These are phyloP conservation scores for Lithocarpus polystachyus DNA, from an alignment of 306 rosid species.

Conservation along the genomic window DNA sequence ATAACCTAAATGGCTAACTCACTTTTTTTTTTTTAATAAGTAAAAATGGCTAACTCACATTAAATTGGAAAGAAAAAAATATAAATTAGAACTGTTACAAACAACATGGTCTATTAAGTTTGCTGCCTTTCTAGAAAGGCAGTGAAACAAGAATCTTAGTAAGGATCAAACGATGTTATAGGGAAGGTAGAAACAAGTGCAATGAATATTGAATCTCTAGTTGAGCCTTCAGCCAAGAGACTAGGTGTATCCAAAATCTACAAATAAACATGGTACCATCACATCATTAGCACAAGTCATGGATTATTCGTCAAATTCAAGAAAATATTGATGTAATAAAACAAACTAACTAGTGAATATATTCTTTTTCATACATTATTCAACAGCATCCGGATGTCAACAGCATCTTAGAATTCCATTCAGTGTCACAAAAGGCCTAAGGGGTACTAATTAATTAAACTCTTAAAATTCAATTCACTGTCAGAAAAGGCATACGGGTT, in stretches of 20 bases:
- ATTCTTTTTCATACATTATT: not conserved
- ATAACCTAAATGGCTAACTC: not conserved
- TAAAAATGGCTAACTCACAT: not conserved
- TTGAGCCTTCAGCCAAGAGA: conserved; percentile 65
- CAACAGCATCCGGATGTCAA: not conserved
- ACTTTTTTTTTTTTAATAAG: not conserved
- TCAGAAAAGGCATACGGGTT: not conserved
- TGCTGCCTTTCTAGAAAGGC: not conserved
- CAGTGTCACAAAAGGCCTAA: not conserved
- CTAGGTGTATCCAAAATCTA: conserved; percentile 76
- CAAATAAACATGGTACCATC: conserved; percentile 16
- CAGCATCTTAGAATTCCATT: not conserved
- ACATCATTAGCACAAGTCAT: not conserved
- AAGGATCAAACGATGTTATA: not conserved
- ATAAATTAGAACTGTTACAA: not conserved
- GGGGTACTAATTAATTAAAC: not conserved
- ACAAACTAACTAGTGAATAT: not conserved
- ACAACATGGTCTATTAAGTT: not conserved
- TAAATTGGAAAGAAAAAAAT: not conserved
- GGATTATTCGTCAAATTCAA: not conserved
- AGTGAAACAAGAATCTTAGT: not conserved
- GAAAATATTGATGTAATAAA: not conserved
- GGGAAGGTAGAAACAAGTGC: not conserved
- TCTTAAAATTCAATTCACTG: not conserved
- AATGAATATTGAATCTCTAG: not conserved